These are phyloP conservation scores for Myxozyma neotropica DNA, from an alignment of 805 yeast genomes.

Conservation along the genomic window DNA sequence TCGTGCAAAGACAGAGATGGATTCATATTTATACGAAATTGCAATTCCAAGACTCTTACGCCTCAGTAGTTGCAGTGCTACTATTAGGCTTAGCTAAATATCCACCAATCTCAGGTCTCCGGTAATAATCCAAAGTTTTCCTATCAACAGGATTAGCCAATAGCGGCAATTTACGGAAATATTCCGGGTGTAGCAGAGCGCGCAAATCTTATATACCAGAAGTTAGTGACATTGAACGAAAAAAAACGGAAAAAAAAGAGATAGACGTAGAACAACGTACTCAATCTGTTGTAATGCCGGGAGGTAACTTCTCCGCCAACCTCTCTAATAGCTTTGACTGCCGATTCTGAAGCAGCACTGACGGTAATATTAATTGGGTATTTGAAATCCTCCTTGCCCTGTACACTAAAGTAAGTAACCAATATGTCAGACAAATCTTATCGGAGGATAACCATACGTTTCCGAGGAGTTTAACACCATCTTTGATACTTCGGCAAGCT, in stretches of 20 bases:
- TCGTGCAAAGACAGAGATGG: too few species aligned
- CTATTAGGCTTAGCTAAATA: constrained; percentile 50
- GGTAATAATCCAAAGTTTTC: constrained; percentile 78
- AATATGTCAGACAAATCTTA: constrained; percentile 36
- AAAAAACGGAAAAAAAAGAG: not conserved
- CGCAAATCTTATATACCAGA: constrained; percentile 49
- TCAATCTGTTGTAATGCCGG: constrained; percentile 65
- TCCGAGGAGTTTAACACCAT: constrained; percentile 82
- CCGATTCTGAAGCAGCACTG: constrained; percentile 72
- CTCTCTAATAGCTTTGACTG: constrained; percentile 70
- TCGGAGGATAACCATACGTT: constrained; percentile 45
- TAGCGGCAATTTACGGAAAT: constrained; percentile 78
- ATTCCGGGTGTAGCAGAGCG: constrained; percentile 77
- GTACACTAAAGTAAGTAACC: not conserved
- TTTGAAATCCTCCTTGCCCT: constrained; percentile 47
- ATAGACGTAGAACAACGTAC: constrained; percentile 12
- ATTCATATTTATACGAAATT: too few species aligned
- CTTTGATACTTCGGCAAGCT: constrained; percentile 66
- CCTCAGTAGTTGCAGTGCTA: not conserved
- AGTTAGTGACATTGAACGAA: not conserved
- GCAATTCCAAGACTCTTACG: too few species aligned
- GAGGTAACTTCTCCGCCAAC: constrained; percentile 77
- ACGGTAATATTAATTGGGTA: constrained; percentile 77
- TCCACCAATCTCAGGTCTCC: constrained; percentile 72
- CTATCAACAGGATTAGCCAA: constrained; percentile 83